Conservation (phyloP, 2,329 filamentous ascomycete genomes). For the Aureobasidium sp. region DNA sequence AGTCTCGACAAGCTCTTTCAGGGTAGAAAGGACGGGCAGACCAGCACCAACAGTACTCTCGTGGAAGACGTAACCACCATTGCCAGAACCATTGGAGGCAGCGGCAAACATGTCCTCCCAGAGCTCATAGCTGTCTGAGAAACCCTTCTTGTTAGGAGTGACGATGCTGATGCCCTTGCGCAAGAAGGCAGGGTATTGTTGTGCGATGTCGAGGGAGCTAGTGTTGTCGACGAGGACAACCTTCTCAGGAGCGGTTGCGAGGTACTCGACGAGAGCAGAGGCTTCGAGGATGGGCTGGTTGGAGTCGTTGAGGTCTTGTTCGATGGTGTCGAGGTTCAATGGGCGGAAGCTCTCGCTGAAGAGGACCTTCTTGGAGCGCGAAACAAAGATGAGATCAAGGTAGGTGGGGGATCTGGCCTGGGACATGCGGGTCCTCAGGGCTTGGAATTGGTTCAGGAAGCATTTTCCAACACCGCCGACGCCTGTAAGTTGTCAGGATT, state of each 20-base stretch:
- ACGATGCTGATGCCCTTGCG: conserved; percentile 79
- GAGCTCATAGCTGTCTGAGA: conserved; percentile 69
- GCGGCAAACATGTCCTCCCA: conserved; percentile 83
- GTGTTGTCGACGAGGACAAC: conserved; percentile 92
- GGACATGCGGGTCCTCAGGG: conserved; percentile 53
- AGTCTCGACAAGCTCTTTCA: conserved; percentile 90
- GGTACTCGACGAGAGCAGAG: conserved; percentile 65
- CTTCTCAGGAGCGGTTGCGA: conserved; percentile 67
- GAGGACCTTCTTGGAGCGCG: conserved; percentile 75
- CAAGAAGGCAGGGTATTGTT: conserved; percentile 73
- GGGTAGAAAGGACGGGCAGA: conserved; percentile 82
- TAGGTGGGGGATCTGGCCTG: conserved; percentile 48
- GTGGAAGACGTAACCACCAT: conserved; percentile 75
- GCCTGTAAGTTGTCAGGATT: conserved; percentile 45
- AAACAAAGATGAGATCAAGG: conserved; percentile 74
- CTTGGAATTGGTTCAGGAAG: conserved; percentile 75
- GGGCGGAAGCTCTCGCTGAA: conserved; percentile 65
- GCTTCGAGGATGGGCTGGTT: conserved; percentile 57
- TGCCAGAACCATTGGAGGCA: conserved; percentile 50
- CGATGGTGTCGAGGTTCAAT: conserved; percentile 53
- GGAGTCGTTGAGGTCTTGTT: conserved; percentile 54
- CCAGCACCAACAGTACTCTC: conserved; percentile 93
- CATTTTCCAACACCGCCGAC: conserved; percentile 87
- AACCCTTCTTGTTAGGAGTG: conserved; percentile 98
- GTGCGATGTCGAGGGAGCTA: conserved; percentile 76